Conservation (phyloP, 257 asterid genomes). For the Jacaranda mimosifolia region DNA sequence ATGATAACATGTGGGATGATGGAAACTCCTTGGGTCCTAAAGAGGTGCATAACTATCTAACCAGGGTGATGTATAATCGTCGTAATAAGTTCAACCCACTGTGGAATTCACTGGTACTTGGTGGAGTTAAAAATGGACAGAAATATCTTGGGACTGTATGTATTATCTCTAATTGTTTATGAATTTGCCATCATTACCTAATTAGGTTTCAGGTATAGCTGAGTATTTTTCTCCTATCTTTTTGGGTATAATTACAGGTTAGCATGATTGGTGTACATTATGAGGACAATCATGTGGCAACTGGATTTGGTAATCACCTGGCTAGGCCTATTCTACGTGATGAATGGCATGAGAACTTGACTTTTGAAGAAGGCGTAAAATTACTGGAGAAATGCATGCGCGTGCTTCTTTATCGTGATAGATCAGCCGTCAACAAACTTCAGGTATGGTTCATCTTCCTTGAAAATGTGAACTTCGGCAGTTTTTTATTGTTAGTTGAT, state of each 20-base stretch:
- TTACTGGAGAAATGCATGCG: constrained; percentile 97
- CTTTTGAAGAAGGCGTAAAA: constrained; percentile 90
- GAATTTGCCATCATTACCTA: constrained; percentile 3
- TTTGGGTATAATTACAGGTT: constrained; percentile 55
- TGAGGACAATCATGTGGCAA: constrained; percentile 86
- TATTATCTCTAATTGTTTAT: constrained; percentile 15
- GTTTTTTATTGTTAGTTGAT: background rate
- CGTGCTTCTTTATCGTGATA: constrained; percentile 94
- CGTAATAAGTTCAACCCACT: constrained; percentile 96
- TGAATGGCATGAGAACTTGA: constrained; percentile 91
- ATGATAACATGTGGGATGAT: constrained; percentile 98
- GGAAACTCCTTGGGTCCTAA: constrained; percentile 98
- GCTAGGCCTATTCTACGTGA: constrained; percentile 96
- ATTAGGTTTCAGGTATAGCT: constrained; percentile 13
- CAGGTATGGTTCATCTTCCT: constrained; percentile 59
- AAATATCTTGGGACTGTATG: constrained; percentile 92
- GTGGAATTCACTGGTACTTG: constrained; percentile 94
- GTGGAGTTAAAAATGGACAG: constrained; percentile 94
- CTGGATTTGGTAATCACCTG: constrained; percentile 96
- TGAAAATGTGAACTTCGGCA: background rate
- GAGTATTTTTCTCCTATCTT: background rate
- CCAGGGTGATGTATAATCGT: constrained; percentile 92
- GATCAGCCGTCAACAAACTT: constrained; percentile 97
- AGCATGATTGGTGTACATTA: constrained; percentile 98
- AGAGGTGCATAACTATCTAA: constrained; percentile 89